These are phyloP conservation scores for Leishmania turanica DNA, from an alignment of 208 protist species.

Conservation along the genomic window DNA sequence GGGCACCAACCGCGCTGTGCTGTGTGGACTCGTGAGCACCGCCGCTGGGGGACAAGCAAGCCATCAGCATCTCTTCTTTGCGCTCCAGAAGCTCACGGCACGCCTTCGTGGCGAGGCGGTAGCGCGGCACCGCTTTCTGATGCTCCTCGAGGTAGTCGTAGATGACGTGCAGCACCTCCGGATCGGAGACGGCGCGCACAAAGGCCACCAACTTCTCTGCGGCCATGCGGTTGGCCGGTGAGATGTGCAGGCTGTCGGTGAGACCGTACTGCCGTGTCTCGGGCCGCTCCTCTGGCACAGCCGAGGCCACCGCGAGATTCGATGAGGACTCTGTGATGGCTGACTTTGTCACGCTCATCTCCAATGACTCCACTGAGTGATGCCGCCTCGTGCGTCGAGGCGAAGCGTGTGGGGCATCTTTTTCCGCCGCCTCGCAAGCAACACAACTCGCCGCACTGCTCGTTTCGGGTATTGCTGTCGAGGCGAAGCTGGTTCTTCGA, in stretches of 20 bases:
- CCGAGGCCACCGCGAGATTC: neutral
- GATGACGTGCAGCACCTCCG: conserved; percentile 51
- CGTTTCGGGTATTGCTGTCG: neutral
- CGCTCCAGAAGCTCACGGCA: conserved; percentile 35
- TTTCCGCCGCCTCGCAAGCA: neutral
- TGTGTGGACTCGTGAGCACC: neutral
- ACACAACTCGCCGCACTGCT: neutral
- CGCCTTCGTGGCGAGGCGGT: conserved; percentile 9
- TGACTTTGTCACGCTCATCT: neutral
- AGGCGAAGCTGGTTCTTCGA: neutral
- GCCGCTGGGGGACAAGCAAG: neutral
- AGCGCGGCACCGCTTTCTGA: conserved; percentile 11
- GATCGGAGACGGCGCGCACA: conserved; percentile 40
- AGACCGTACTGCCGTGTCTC: conserved; percentile 4
- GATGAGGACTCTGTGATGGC: neutral
- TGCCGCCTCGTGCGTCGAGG: neutral
- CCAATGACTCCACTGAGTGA: neutral
- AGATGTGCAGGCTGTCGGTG: neutral
- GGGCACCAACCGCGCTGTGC: neutral
- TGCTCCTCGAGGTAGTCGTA: conserved; percentile 41
- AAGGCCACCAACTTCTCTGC: conserved; percentile 36
- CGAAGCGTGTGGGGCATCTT: neutral
- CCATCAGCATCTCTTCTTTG: conserved; percentile 29
- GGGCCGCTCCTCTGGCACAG: neutral
- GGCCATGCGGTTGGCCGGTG: conserved; percentile 1